A percentile compares a stretch with the other conserved stretches of the same genome.
phyloP scores from a whole-genome alignment of 768 basidiomycete genomes.

The Serendipita vermifera region DNA sequence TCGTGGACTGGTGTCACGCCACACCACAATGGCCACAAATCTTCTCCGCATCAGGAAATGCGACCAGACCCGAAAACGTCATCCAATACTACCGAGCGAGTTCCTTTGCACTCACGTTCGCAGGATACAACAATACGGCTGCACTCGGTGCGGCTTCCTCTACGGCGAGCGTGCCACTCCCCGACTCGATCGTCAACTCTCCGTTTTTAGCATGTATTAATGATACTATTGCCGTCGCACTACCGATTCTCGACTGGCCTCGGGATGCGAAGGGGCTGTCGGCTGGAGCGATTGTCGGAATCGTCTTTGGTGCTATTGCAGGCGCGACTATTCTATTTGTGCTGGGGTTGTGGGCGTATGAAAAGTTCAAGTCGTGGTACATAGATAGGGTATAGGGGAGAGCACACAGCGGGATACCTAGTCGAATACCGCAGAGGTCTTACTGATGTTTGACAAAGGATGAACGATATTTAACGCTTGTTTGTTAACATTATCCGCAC shows the following conservation, averaged over 20 bases:
- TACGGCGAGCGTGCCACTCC: slow-evolving; percentile 1
- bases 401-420: too few species aligned
- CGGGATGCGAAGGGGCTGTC: background rate
- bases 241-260: background rate
- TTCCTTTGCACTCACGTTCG: slow-evolving; percentile 10
- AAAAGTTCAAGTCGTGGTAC: too few species aligned
- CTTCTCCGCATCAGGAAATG: background rate
- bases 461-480: too few species aligned
- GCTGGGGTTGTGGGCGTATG: background rate
- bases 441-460: too few species aligned
- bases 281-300: background rate
- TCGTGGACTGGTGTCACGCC: background rate
- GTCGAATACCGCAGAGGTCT: too few species aligned
- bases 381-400: too few species aligned
- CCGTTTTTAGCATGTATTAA: background rate
- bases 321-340: background rate
- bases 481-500: too few species aligned
- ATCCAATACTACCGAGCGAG: slow-evolving; percentile 14
- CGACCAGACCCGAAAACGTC: background rate
- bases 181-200: background rate
- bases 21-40: background rate
- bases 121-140: slow-evolving; percentile 12
- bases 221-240: background rate
- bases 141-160: background rate
- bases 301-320: background rate